phyloP scores from a whole-genome alignment of 257 asterid species.

The Catharanthus roseus region DNA sequence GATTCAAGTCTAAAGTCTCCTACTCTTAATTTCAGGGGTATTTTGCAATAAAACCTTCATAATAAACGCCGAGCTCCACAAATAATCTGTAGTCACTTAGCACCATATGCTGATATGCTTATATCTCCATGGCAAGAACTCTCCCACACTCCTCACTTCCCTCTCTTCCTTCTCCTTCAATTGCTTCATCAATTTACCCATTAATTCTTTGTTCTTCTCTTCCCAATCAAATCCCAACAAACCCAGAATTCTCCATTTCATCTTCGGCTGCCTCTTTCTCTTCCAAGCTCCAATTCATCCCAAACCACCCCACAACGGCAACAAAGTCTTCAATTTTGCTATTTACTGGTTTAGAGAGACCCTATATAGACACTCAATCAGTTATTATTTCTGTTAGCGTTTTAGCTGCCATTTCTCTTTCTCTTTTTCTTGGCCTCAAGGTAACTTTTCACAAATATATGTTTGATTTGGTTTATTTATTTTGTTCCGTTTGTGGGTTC shows the following conservation, averaged over 20 bases:
- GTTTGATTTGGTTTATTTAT: not conserved
- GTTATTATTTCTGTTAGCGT: conserved; percentile 72
- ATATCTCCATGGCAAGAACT: conserved; percentile 16
- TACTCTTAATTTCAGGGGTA: too few species aligned
- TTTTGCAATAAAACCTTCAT: too few species aligned
- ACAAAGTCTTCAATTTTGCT: conserved; percentile 50
- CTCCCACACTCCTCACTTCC: conserved; percentile 10
- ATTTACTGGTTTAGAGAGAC: conserved; percentile 46
- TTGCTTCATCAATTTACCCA: not conserved
- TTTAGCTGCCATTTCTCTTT: conserved; percentile 72
- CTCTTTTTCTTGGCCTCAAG: conserved; percentile 86
- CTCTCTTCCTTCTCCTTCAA: conserved; percentile 4
- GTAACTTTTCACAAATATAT: conserved; percentile 21
- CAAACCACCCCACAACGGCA: conserved; percentile 12
- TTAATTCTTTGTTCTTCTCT: conserved; percentile 12
- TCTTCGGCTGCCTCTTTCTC: conserved; percentile 27
- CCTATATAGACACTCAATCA: conserved; percentile 74
- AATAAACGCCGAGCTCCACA: conserved; percentile 14
- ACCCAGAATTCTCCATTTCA: conserved; percentile 30
- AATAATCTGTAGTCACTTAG: not conserved
- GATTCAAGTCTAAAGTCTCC: too few species aligned
- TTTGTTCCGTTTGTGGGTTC: not conserved
- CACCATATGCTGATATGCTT: not conserved
- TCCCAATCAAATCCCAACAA: conserved; percentile 21
- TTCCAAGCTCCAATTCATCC: conserved; percentile 25